Conservation (phyloP, 2,329 filamentous ascomycete species). For the Ceratocystis albifundus region DNA sequence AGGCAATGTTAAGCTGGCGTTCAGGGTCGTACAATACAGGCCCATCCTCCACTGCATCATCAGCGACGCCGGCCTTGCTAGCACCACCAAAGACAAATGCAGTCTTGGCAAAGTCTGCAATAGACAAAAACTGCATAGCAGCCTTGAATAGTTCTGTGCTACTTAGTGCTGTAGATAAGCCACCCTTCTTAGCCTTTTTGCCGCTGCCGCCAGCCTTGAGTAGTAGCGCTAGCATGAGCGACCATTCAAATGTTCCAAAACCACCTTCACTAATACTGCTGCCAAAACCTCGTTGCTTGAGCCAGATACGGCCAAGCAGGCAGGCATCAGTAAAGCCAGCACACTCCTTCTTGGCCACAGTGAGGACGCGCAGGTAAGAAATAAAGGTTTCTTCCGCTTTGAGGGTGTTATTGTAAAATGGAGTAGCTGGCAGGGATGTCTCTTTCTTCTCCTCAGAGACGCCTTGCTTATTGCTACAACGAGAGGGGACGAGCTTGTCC, state of each 20-base stretch:
- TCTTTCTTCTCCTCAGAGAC: slow-evolving; percentile 36
- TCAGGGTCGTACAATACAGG: slow-evolving; percentile 70
- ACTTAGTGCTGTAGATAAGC: slow-evolving; percentile 70
- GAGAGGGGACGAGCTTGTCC: slow-evolving; percentile 55
- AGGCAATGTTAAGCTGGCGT: slow-evolving; percentile 68
- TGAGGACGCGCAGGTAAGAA: slow-evolving; percentile 62
- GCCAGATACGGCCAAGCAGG: slow-evolving; percentile 75
- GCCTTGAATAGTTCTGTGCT: slow-evolving; percentile 93
- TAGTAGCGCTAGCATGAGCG: slow-evolving; percentile 64
- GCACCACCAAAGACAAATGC: slow-evolving; percentile 43
- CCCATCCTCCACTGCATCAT: slow-evolving; percentile 34
- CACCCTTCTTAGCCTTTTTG: slow-evolving; percentile 44
- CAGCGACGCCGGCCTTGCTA: slow-evolving; percentile 27
- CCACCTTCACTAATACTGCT: slow-evolving; percentile 62
- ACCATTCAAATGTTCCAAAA: slow-evolving; percentile 90
- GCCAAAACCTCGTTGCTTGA: slow-evolving; percentile 73
- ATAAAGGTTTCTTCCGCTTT: slow-evolving; percentile 65
- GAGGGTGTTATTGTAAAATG: slow-evolving; percentile 81
- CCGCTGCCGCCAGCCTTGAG: slow-evolving; percentile 51
- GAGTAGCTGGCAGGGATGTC: slow-evolving; percentile 42
- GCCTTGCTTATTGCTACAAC: slow-evolving; percentile 52
- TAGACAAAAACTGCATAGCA: slow-evolving; percentile 72
- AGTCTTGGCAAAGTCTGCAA: slow-evolving; percentile 58
- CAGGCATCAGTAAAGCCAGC: slow-evolving; percentile 71
- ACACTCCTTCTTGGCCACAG: slow-evolving; percentile 57